Evolutionary conservation across 495 filamentous ascomycete genomes (phyloP), one percentile per base, ranked within the genome.

Genomic region (Delitschia confertaspora): DNA sequence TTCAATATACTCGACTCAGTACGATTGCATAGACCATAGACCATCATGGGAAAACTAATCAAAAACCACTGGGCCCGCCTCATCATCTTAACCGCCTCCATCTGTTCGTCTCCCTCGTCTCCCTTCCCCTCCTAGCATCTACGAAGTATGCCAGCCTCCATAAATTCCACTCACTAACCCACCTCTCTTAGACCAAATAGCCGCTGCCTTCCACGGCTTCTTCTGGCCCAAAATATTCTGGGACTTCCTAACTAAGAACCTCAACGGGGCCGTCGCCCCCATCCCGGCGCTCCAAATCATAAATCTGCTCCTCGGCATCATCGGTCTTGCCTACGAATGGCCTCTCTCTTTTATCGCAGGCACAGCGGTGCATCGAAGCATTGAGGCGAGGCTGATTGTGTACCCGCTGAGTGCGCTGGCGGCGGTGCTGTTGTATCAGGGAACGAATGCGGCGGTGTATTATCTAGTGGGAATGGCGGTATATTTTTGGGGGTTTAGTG

Each of bases 161-260:
- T n/a, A 4, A 10, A 6, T 32, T 5, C 8, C 0, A 8, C 41
- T 27, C 6, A 42, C 66, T 65, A 63, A 73, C 60, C 25, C 46
- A 42, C 29, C 13, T 18, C 11, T 34, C 27, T 33, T 55, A 86
- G 87, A 93, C 59, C 93, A 99, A 78, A 57, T 94, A 42, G 82
- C 76, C 51, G 85, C 87, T 47, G 78, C 81, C 1, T 63, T 99
- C 38, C 73, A 87, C 67, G 82, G 78, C 56, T 94, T 86, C 75
- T 93, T 96, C 74, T 99, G 88, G 88, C 93, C 93, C 41, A 99
- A 99, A 68, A 78, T 96, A 52, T 93, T 99, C 69, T 99, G 85
- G 83, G 93, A 99, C 67, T 93, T 93, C 63, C 68, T 85, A 53
- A 93, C 93, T 45, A 88, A 88, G 55, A 88, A 84, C 59, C 78